Evolutionary conservation across 2,329 filamentous ascomycete genomes (phyloP).

Genomic region (Aspergillus novoparasiticus): DNA sequence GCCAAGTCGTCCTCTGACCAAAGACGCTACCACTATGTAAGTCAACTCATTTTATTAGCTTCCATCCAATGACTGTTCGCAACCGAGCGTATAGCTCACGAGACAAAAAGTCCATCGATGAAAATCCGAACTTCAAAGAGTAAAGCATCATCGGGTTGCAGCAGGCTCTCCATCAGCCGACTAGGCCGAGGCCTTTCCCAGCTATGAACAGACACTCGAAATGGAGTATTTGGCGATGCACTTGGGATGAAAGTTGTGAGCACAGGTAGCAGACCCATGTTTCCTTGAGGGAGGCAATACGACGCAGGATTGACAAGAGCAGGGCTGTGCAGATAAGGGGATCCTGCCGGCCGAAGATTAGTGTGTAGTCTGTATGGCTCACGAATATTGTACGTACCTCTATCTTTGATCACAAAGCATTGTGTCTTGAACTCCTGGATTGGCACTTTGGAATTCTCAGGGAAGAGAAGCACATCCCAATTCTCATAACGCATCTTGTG

Average conservation of each 20-base stretch:
- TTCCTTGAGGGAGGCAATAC: constrained; percentile 28
- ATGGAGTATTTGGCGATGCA: constrained; percentile 59
- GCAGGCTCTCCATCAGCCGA: constrained; percentile 58
- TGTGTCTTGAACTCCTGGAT: constrained; percentile 80
- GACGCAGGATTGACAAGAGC: constrained; percentile 35
- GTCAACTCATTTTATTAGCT: constrained; percentile 3
- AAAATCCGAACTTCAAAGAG: constrained; percentile 69
- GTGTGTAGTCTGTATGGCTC: constrained; percentile 6
- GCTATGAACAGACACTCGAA: constrained; percentile 74
- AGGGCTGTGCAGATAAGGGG: constrained; percentile 53
- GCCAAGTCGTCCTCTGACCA: constrained; percentile 55
- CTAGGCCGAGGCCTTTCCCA: constrained; percentile 68
- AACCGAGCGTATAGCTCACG: constrained; percentile 52
- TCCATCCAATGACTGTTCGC: background rate
- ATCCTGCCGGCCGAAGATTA: constrained; percentile 45
- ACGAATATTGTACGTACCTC: constrained; percentile 36
- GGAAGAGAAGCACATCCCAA: constrained; percentile 85
- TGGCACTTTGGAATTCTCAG: constrained; percentile 66
- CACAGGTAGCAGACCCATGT: constrained; percentile 57
- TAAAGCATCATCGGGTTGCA: constrained; percentile 58
- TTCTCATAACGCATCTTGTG: constrained; percentile 76
- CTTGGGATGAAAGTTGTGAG: constrained; percentile 74
- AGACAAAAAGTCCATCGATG: constrained; percentile 66
- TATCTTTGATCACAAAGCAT: constrained; percentile 67
- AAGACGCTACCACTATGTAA: constrained; percentile 57